phyloP scores from a whole-genome alignment of 106 monocot species.

The Dioscorea zingiberensis region DNA sequence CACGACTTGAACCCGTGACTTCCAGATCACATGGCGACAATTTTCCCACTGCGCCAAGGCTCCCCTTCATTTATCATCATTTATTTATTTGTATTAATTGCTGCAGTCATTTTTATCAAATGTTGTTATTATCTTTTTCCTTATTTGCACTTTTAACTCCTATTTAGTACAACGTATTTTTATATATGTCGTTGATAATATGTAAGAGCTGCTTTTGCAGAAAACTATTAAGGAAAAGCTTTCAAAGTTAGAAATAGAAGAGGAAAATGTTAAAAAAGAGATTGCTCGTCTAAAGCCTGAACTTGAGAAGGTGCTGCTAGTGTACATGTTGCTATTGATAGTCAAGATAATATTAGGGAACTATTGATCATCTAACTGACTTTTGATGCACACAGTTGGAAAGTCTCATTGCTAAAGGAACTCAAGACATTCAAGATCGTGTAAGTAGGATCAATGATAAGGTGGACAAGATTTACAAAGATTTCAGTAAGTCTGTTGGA shows the following conservation, averaged over 20 bases:
- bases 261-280: constrained; percentile 62
- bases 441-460: constrained; percentile 91
- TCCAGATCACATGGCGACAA: too few relatives aligned
- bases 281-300: constrained; percentile 66
- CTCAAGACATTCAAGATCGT: constrained; percentile 51
- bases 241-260: constrained; percentile 58
- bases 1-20: too few relatives aligned
- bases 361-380: background rate
- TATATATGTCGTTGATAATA: background rate
- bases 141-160: background rate
- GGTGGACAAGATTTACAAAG: constrained; percentile 79
- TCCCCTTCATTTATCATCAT: too few relatives aligned
- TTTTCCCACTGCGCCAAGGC: too few relatives aligned
- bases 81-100: background rate
- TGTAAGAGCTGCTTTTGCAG: constrained; percentile 30
- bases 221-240: constrained; percentile 67
- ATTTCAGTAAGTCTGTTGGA: constrained; percentile 88
- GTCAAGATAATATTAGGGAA: too few relatives aligned
- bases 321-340: background rate
- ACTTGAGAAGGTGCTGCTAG: constrained; percentile 52
- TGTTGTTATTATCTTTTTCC: background rate
- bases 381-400: constrained; percentile 39
- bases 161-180: background rate
- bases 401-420: constrained; percentile 52
- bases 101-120: background rate